Base-by-base conservation (phyloP, 176 grass and related monocot genomes). In the Aegilops umbellulata region DNA sequence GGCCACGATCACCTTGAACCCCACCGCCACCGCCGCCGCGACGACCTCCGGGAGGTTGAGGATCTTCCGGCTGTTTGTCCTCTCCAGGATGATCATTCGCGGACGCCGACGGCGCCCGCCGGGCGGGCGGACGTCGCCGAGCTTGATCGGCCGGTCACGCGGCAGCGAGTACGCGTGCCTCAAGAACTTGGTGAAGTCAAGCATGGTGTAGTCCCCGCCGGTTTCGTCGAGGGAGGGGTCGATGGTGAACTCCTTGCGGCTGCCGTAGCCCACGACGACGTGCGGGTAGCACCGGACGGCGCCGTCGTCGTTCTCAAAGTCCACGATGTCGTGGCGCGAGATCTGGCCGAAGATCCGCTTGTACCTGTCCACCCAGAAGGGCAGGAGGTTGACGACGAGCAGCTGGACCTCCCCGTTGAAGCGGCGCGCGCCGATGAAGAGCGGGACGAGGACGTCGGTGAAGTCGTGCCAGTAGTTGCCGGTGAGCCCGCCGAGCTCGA, bases 391-490 rank as follows among this genome's bases (percentile, higher is more conserved):
- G 30, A 89, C 81, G 41, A 95, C 78, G 49, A 95, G 78, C 1
- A 95, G 87, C 69, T 88, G 90, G 20, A 90, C 85, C 49, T 95
- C 87, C 2, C 82, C 69, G 77, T 83, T 73, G 74, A 92, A 95
- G 55, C 81, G 78, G 15, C 85, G 85, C 26, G 90, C 77, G 15
- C 87, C 86, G 53, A 92, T 77, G 86, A 90, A 94, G n/a, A 94
- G 84, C 23, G 89, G 92, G 15, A 91, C 62, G 14, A 94, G 32
- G 4, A 94, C 88, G 81, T 91, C 87, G 58, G 84, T 89, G 87
- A 94, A 94, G 60, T 94, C 92, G 72, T 94, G 92, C 89, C 89
- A 94, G 79, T 94, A 91, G 87, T 94, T 94, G 3, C 92, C 92
- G 2, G 89, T 91, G 78, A 91, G 80, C 23, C 92, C 89, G 35